Evolutionary conservation across 306 rosid genomes (phyloP), one percentile per base, ranked within the genome.

Genomic region (Glycine soja): DNA sequence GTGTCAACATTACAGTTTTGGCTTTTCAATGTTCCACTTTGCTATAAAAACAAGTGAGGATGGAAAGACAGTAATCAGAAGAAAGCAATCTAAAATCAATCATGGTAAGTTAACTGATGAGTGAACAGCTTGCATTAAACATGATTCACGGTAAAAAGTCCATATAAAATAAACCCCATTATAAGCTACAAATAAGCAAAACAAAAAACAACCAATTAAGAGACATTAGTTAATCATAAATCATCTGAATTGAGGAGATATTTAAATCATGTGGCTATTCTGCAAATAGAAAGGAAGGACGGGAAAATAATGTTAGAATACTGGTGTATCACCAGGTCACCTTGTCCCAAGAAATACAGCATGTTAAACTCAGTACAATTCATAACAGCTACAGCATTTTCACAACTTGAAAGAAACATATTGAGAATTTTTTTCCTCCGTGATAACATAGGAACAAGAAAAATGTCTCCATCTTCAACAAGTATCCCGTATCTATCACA

Each of bases 401-500:
- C 34, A 62, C 53, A 61, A 80, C 78, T 48, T 61, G 54, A 61
- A 80, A 56, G 67, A 57, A 78, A 45, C 38, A 53, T 38, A 43
- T 19, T 68, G 7, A 65, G 66, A 43, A 16, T 15, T 50, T 59
- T 38, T 50, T 77, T 34, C 18, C 54, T 57, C 2, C 0, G 34
- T 34, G 65, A 15, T 14, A 57, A 79, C 43, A 30, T 36, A 74
- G 50, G 57, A 80, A 51, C 56, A 62, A 38, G 79, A 30, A 62
- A 80, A 80, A 45, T 64, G 59, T 19, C 61, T 51, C 24, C 78
- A 48, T 50, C 73, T 62, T 51, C 78, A 61, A 72, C 61, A 38
- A 47, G 57, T 19, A 58, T 45, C 67, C 62, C 0, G 15, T 65
- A 65, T 65, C 47, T 3, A 57, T 70, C 58, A 24, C 30, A 45